These are phyloP conservation scores for Chenopodium quinoa DNA, from an alignment of 148 eudicot genomes.

Conservation along the genomic window DNA sequence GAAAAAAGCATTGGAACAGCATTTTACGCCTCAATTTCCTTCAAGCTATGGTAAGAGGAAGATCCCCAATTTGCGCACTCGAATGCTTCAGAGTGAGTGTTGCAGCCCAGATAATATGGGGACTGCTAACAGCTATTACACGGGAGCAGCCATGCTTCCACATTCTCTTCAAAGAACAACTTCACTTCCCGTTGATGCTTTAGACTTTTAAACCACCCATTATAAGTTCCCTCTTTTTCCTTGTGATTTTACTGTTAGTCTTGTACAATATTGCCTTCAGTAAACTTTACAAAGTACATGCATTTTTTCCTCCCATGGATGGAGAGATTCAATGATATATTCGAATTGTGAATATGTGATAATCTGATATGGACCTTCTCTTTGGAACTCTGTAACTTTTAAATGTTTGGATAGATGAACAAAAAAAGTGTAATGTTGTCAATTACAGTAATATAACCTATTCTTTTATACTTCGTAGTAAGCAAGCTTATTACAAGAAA, in stretches of 20 bases:
- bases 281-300: background rate
- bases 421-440: background rate
- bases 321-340: background rate
- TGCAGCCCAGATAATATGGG: slow-evolving; percentile 44
- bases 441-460: background rate
- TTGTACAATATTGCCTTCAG: slow-evolving; percentile 6
- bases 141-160: slow-evolving; percentile 40
- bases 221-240: background rate
- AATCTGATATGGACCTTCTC: background rate
- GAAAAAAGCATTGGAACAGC: slow-evolving; percentile 34
- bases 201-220: slow-evolving; percentile 39
- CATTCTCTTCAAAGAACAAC: slow-evolving; percentile 68
- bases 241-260: background rate
- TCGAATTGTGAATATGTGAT: slow-evolving; percentile 20
- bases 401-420: background rate
- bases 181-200: slow-evolving; percentile 74
- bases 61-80: slow-evolving; percentile 6
- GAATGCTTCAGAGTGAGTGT: slow-evolving; percentile 32
- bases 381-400: background rate
- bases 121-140: slow-evolving; percentile 41
- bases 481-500: background rate
- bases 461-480: background rate
- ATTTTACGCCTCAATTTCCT: slow-evolving; percentile 32
- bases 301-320: background rate
- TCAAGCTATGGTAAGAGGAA: slow-evolving; percentile 20